phyloP scores from a whole-genome alignment of 2,329 filamentous ascomycete species.

The Diplodia intermedia region DNA sequence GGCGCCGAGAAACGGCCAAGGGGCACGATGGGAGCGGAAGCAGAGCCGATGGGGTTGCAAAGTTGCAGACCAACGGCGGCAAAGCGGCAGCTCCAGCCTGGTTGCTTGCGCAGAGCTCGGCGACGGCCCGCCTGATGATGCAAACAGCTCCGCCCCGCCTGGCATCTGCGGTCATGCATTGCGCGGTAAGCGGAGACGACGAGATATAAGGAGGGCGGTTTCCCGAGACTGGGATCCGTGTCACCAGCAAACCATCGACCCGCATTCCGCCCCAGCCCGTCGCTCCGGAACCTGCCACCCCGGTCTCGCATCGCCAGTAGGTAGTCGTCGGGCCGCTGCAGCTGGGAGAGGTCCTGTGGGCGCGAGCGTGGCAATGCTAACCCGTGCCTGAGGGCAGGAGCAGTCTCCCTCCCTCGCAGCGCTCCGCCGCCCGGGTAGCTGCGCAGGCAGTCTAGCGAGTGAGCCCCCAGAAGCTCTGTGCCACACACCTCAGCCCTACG shows the following conservation, averaged over 20 bases:
- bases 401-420: constrained; percentile 15
- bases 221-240: not conserved
- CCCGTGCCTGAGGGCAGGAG: constrained; percentile 6
- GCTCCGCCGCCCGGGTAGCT: constrained; percentile 7
- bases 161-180: constrained; percentile 25
- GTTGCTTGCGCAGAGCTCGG: constrained; percentile 13
- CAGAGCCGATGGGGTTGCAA: not conserved
- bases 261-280: constrained; percentile 28
- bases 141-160: constrained; percentile 19
- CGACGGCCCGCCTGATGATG: constrained; percentile 26
- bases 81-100: constrained; percentile 19
- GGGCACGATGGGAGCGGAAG: constrained; percentile 7
- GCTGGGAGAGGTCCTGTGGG: not conserved
- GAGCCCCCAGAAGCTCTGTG: constrained; percentile 1
- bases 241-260: constrained; percentile 13
- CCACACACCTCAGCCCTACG: constrained; percentile 23
- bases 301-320: not conserved
- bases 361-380: constrained; percentile 20
- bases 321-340: not conserved
- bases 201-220: constrained; percentile 15
- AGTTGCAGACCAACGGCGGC: constrained; percentile 1
- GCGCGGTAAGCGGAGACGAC: not conserved
- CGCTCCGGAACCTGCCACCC: constrained; percentile 8
- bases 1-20: constrained; percentile 8
- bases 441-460: constrained; percentile 1